These are phyloP conservation scores for Syzygium aromaticum DNA, from an alignment of 345 rosid species.

Conservation along the genomic window DNA sequence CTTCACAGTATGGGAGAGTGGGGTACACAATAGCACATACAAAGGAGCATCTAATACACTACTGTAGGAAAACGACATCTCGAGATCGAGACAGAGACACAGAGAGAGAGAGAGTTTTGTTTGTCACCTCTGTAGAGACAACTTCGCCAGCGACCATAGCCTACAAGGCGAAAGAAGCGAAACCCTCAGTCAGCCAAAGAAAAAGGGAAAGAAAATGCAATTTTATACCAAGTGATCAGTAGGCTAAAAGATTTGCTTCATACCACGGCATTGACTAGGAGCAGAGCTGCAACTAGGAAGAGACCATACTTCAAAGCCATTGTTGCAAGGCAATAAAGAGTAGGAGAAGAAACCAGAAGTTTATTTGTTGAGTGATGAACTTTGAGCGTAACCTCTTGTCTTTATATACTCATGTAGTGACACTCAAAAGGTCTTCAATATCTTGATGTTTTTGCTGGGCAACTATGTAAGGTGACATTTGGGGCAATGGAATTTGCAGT, in stretches of 20 bases:
- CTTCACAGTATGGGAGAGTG: too few relatives aligned
- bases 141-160: neutral
- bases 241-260: neutral
- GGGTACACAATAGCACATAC: neutral
- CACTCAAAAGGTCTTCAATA: neutral
- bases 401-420: neutral
- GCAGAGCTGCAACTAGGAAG: neutral
- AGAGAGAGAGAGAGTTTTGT: neutral
- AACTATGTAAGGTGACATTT: neutral
- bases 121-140: neutral
- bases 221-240: neutral
- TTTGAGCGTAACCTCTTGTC: neutral
- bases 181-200: neutral
- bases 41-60: neutral
- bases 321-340: neutral
- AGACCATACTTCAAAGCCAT: neutral
- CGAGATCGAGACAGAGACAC: neutral
- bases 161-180: neutral
- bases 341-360: neutral
- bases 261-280: neutral
- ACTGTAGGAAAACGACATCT: neutral
- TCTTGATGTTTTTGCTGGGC: neutral
- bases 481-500: neutral
- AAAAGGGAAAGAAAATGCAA: neutral
- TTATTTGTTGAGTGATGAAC: neutral